Conservation (phyloP, 495 filamentous ascomycete genomes). For the Aspergillus hancockii region DNA sequence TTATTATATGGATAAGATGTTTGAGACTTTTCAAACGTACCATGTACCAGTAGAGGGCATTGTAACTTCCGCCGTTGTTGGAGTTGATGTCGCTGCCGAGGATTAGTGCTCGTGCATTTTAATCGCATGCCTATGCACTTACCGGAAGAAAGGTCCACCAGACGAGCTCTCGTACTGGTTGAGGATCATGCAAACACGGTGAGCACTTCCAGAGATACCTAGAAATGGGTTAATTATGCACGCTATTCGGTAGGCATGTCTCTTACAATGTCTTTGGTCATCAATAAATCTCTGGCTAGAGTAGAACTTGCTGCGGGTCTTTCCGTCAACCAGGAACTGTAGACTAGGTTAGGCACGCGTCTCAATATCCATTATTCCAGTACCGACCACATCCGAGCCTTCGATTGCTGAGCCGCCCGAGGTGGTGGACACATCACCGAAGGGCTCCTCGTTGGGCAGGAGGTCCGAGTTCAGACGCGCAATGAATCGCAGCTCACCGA, state of each 20-base stretch:
- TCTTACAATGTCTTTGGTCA: conserved; percentile 58
- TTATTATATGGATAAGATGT: not conserved
- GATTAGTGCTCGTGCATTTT: conserved; percentile 6
- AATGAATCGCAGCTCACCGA: conserved; percentile 67
- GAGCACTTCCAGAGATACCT: conserved; percentile 33
- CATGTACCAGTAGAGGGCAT: conserved; percentile 70
- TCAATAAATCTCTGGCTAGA: conserved; percentile 68
- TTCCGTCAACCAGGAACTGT: conserved; percentile 55
- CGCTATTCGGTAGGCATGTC: not conserved
- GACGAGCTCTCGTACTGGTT: conserved; percentile 48
- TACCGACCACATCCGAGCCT: conserved; percentile 58
- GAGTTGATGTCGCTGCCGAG: conserved; percentile 61
- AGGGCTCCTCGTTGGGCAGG: conserved; percentile 52
- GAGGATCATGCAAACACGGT: conserved; percentile 39
- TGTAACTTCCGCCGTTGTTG: conserved; percentile 60
- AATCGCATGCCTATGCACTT: not conserved
- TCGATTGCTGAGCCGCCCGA: conserved; percentile 53
- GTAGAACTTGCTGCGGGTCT: conserved; percentile 71
- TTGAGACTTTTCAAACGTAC: conserved; percentile 16
- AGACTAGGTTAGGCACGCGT: not conserved
- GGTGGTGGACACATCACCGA: conserved; percentile 52
- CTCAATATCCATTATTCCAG: not conserved
- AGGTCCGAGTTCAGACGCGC: conserved; percentile 57
- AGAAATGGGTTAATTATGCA: conserved; percentile 3
- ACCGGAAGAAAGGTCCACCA: conserved; percentile 53